Base-by-base conservation (phyloP, 495 filamentous ascomycete species). In the Chaetomium tenue region DNA sequence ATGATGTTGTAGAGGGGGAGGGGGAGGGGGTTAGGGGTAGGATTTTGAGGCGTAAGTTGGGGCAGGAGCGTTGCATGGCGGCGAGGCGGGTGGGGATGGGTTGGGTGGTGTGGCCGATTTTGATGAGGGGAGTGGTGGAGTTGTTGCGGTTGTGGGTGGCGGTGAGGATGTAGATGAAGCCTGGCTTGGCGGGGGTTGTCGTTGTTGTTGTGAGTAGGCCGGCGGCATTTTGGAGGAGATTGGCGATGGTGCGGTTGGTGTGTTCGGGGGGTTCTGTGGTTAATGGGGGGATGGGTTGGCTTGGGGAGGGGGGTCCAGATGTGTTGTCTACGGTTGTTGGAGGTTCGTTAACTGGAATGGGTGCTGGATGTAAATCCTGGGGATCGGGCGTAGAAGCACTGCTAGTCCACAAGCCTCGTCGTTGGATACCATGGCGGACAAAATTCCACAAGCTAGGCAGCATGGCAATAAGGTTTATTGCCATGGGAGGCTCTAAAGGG, bases 141-240 rank as follows among this genome's bases (percentile, higher is more conserved):
- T 30, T 30, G 28, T 30, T 6, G 28, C 6, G 3, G 57, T 20
- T 22, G 26, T 60, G 26, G 16, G 15, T 30, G 25, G 16, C 44
- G 26, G 16, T 5, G 26, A 50, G 11, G n/a, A 60, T n/a, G 57
- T 60, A 60, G 57, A 60, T 18, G 44, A 6, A 48, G 44, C 57
- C 57, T 2, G 11, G 3, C 0, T 1, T 58, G 40, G 44, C 1
- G 30, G 30, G 30, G n/a, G n/a, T n/a, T n/a, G n/a, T n/a, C n/a
- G 28, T 30, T 12, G 28, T 37, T 23, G 48, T 15, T 47, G 9
- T 16, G 23, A 44, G 44, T 33, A 33, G 26, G 25, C 20, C 2
- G 44, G 42, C 16, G 15, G 22, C 20, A 11, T 30, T 8, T 7
- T n/a, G 39, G 39, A 58, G 13, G 4, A 58, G 56, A 2, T 20